Conservation (phyloP, 78 protist genomes). For the Bodo saltans region DNA sequence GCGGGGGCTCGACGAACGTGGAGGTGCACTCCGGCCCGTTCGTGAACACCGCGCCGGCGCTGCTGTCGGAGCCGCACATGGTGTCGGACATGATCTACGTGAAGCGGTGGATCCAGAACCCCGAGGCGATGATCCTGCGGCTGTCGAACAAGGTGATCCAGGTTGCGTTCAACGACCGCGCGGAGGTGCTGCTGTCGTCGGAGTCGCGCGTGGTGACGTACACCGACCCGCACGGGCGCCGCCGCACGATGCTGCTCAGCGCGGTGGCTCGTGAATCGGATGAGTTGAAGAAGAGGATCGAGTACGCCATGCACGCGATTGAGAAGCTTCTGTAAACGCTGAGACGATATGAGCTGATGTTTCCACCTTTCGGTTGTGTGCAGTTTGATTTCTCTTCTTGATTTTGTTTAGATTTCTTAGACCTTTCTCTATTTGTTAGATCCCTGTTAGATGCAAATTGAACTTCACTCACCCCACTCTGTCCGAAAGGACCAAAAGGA, state of each 20-base stretch:
- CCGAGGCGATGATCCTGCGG: slow-evolving; percentile 72
- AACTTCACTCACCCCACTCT: too few relatives aligned
- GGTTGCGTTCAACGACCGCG: slow-evolving; percentile 59
- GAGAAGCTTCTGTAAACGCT: background rate
- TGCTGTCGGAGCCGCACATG: background rate
- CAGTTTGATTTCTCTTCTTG: too few relatives aligned
- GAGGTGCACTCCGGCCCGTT: background rate
- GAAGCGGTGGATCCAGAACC: slow-evolving; percentile 71
- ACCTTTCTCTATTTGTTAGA: too few relatives aligned
- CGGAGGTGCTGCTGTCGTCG: slow-evolving; percentile 49
- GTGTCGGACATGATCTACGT: slow-evolving; percentile 58
- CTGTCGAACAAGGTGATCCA: slow-evolving; percentile 62
- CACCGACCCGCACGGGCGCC: slow-evolving; percentile 23
- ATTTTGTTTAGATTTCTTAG: too few relatives aligned
- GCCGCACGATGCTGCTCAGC: slow-evolving; percentile 22
- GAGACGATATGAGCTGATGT: too few relatives aligned
- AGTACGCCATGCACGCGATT: slow-evolving; percentile 7
- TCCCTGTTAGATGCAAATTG: too few relatives aligned
- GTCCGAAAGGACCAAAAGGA: too few relatives aligned
- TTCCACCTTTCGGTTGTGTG: too few relatives aligned
- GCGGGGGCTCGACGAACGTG: background rate
- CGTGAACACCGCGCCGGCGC: background rate
- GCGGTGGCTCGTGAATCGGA: background rate
- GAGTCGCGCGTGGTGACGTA: slow-evolving; percentile 34
- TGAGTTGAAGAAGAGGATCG: background rate